phyloP scores from a whole-genome alignment of 495 filamentous ascomycete genomes.

The Penicillium canescens region DNA sequence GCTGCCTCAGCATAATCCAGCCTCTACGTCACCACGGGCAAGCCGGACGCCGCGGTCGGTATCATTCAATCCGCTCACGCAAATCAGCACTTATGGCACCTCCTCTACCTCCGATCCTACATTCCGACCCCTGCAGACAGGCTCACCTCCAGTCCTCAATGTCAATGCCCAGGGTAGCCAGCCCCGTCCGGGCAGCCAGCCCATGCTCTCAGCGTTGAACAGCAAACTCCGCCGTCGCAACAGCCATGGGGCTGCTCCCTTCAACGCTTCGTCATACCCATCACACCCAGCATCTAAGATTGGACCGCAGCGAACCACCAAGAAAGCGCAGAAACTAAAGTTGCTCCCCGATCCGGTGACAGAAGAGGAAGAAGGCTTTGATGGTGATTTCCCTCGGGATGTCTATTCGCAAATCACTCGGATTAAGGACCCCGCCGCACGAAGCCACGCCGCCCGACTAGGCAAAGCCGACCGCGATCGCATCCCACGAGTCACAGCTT shows the following conservation, averaged over 20 bases:
- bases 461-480: slow-evolving; percentile 90
- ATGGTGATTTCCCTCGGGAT: slow-evolving; percentile 90
- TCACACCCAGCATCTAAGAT: slow-evolving; percentile 68
- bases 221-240: slow-evolving; percentile 84
- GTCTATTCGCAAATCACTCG: slow-evolving; percentile 94
- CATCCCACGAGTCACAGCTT: slow-evolving; percentile 89
- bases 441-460: slow-evolving; percentile 87
- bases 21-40: slow-evolving; percentile 41
- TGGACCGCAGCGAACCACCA: slow-evolving; percentile 90
- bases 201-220: slow-evolving; percentile 80
- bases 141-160: slow-evolving; percentile 39
- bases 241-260: slow-evolving; percentile 72
- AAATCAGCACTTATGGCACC: slow-evolving; percentile 55
- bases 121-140: slow-evolving; percentile 42
- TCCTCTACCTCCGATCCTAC: slow-evolving; percentile 40
- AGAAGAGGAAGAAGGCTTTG: slow-evolving; percentile 62
- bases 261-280: slow-evolving; percentile 39
- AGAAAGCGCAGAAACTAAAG: slow-evolving; percentile 95
- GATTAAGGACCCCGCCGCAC: slow-evolving; percentile 93
- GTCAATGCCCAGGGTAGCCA: slow-evolving; percentile 30
- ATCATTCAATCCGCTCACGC: slow-evolving; percentile 68
- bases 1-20: slow-evolving; percentile 41
- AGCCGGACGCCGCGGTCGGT: slow-evolving; percentile 57
- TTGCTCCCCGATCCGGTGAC: slow-evolving; percentile 86
- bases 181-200: slow-evolving; percentile 49